phyloP scores from a whole-genome alignment of 805 yeast genomes.

The Groenewaldozyma salmanticensis region DNA sequence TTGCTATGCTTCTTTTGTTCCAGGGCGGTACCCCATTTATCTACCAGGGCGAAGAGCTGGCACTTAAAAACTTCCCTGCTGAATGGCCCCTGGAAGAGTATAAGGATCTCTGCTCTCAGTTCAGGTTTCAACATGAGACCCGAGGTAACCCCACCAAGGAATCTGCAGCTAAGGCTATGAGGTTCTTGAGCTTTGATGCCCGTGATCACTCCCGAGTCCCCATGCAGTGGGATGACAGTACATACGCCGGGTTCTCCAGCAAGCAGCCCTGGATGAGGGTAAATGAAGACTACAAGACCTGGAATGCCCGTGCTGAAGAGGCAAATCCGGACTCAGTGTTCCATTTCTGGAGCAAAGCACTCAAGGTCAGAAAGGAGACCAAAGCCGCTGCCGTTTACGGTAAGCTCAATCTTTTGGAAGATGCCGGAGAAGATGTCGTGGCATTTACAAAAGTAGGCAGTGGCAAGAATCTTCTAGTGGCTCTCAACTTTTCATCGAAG shows the following conservation, averaged over 20 bases:
- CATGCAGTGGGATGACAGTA: conserved; percentile 39
- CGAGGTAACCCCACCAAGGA: conserved; percentile 1
- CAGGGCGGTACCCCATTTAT: conserved; percentile 43
- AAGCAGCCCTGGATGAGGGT: conserved; percentile 45
- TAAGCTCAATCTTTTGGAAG: conserved; percentile 33
- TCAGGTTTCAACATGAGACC: conserved; percentile 5
- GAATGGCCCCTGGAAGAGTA: conserved; percentile 38
- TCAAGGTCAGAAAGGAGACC: conserved; percentile 35
- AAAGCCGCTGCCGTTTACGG: conserved; percentile 39
- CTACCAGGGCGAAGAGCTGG: conserved; percentile 56
- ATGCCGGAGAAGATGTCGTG: conserved; percentile 35
- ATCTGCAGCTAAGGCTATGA: conserved; percentile 8
- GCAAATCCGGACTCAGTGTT: conserved; percentile 38
- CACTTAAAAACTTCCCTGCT: conserved; percentile 41
- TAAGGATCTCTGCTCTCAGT: conserved; percentile 36
- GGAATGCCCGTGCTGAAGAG: conserved; percentile 39
- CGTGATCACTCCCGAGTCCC: conserved; percentile 51
- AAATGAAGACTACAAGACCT: conserved; percentile 39
- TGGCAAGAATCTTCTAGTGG: conserved; percentile 5
- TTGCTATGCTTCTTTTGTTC: conserved; percentile 33
- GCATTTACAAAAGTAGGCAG: conserved; percentile 23
- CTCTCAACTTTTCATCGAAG: conserved; percentile 7
- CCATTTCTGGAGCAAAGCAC: conserved; percentile 36
- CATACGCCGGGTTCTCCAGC: conserved; percentile 13
- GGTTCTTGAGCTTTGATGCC: conserved; percentile 24